Evolutionary conservation across 1,139 yeast species (phyloP).

Genomic region (Scheffersomyces stambukii): DNA sequence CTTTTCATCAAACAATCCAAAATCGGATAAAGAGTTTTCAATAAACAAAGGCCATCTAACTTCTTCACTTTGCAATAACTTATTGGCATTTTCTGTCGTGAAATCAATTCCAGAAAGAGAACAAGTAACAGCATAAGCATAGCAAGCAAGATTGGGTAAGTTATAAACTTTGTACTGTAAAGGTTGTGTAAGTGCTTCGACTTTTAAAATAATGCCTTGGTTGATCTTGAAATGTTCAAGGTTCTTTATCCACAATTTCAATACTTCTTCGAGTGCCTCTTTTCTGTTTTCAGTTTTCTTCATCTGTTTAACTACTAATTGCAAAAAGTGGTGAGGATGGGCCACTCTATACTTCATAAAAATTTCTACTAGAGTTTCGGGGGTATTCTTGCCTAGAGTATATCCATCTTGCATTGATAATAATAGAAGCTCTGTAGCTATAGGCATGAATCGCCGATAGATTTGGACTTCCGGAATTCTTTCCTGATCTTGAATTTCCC

Average conservation of each 20-base stretch:
- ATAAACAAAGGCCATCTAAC: constrained; percentile 23
- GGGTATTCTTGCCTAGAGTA: constrained; percentile 12
- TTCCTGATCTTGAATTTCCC: constrained; percentile 35
- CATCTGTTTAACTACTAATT: constrained; percentile 20
- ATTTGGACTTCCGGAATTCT: constrained; percentile 23
- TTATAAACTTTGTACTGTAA: constrained; percentile 12
- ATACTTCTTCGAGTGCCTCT: constrained; percentile 20
- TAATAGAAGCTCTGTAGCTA: constrained; percentile 21
- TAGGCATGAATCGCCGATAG: constrained; percentile 24
- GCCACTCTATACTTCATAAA: constrained; percentile 27
- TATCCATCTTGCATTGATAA: constrained; percentile 15
- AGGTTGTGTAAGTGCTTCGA: background rate
- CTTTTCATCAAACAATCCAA: constrained; percentile 7
- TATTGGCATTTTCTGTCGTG: constrained; percentile 22
- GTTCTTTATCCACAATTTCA: constrained; percentile 29
- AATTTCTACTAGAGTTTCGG: constrained; percentile 24
- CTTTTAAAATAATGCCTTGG: background rate
- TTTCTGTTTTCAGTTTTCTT: constrained; percentile 8
- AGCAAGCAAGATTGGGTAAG: constrained; percentile 27
- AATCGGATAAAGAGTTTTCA: constrained; percentile 12
- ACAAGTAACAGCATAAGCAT: constrained; percentile 32
- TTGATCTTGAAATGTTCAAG: constrained; percentile 8
- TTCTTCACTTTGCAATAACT: constrained; percentile 25
- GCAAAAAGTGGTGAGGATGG: constrained; percentile 29
- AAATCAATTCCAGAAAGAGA: constrained; percentile 19